phyloP scores from a whole-genome alignment of 352 stramenopile species.

The Aphanomyces stellatus region DNA sequence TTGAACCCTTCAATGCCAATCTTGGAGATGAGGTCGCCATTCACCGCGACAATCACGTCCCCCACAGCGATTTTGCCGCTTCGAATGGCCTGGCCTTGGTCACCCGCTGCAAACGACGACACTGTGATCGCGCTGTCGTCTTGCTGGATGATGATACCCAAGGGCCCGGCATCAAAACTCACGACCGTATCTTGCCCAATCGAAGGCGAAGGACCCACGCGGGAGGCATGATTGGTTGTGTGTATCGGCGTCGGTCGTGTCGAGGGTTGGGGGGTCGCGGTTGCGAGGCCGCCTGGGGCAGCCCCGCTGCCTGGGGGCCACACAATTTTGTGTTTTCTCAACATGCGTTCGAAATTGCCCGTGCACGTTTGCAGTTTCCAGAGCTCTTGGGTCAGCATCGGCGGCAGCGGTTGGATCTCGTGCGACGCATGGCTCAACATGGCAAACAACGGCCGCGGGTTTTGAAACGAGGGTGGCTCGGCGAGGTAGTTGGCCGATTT shows the following conservation, averaged over 20 bases:
- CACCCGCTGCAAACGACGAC: constrained; percentile 66
- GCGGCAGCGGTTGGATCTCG: constrained; percentile 5
- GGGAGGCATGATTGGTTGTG: not conserved
- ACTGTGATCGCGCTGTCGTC: constrained; percentile 62
- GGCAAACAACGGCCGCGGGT: constrained; percentile 8
- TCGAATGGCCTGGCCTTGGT: constrained; percentile 61
- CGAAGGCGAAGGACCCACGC: not conserved
- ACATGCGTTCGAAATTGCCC: constrained; percentile 1
- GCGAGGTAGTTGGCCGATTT: constrained; percentile 7
- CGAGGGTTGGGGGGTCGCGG: not conserved
- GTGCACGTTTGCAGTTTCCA: constrained; percentile 17
- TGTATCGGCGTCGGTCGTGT: not conserved
- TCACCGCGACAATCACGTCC: constrained; percentile 75
- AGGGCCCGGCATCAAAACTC: constrained; percentile 52
- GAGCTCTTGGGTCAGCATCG: constrained; percentile 9
- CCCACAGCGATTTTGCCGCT: constrained; percentile 62
- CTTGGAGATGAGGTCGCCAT: constrained; percentile 38
- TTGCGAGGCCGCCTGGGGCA: not conserved
- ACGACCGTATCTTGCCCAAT: constrained; percentile 47
- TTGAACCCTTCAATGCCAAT: constrained; percentile 84
- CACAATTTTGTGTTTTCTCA: constrained; percentile 16
- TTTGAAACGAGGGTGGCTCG: not conserved
- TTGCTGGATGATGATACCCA: constrained; percentile 82
- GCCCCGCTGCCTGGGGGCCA: not conserved
- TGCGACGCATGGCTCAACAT: constrained; percentile 7